These are phyloP conservation scores for Sungouiozyma intestinalis DNA, from an alignment of 805 yeast species.

Conservation along the genomic window DNA sequence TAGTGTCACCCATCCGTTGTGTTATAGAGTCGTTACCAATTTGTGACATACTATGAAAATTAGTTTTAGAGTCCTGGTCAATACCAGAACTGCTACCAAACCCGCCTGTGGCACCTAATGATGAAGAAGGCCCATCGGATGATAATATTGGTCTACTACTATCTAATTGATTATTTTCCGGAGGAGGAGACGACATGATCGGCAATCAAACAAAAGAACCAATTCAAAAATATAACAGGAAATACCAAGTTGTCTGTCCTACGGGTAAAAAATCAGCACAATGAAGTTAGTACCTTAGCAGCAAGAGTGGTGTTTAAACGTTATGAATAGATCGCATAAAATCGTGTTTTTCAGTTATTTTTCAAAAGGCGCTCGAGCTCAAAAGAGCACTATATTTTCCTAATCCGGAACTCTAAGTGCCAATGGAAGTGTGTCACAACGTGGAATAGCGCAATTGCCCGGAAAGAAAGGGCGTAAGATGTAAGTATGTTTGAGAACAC, in stretches of 20 bases:
- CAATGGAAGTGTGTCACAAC: too few relatives aligned
- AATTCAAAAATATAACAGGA: background rate
- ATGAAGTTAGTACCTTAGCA: too few relatives aligned
- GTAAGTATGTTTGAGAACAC: too few relatives aligned
- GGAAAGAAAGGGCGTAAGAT: too few relatives aligned
- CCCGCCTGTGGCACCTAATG: constrained; percentile 23
- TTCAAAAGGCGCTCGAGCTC: background rate
- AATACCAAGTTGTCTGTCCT: background rate
- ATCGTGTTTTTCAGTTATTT: background rate
- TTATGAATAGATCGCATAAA: background rate
- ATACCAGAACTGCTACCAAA: constrained; percentile 23
- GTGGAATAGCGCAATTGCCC: too few relatives aligned
- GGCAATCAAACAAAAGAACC: too few relatives aligned
- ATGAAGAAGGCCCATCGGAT: constrained; percentile 22
- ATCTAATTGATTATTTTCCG: background rate
- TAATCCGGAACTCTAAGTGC: background rate
- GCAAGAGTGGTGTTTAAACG: too few relatives aligned
- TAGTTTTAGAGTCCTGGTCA: constrained; percentile 15
- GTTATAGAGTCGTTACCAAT: background rate
- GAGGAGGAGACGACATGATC: background rate
- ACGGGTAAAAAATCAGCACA: background rate
- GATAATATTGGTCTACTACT: background rate
- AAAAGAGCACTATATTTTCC: background rate
- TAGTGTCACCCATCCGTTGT: background rate
- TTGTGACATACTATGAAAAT: background rate